Conservation (phyloP, 2,329 filamentous ascomycete species). For the Beauveria asiatica region DNA sequence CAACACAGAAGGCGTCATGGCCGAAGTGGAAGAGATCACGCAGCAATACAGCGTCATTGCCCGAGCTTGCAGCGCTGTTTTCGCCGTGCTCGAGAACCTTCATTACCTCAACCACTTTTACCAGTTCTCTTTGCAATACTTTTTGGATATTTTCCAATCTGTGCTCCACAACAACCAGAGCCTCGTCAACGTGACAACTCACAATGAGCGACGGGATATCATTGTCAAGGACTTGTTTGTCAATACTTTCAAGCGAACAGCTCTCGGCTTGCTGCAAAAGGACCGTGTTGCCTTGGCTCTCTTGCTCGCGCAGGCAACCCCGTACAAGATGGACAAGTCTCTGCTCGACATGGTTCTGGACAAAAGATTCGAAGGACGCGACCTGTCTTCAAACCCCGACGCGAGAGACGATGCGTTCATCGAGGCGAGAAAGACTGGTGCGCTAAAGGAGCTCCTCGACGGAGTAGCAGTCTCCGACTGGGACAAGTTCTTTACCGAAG, state of each 20-base stretch:
- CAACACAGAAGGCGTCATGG: conserved; percentile 96
- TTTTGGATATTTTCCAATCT: conserved; percentile 92
- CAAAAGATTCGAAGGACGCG: conserved; percentile 62
- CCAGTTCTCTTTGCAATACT: conserved; percentile 97
- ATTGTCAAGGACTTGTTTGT: conserved; percentile 90
- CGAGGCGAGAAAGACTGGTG: conserved; percentile 58
- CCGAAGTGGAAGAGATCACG: conserved; percentile 93
- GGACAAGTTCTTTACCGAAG: conserved; percentile 76
- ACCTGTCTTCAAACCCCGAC: conserved; percentile 62
- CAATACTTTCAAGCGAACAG: conserved; percentile 88
- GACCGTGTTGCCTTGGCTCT: conserved; percentile 92
- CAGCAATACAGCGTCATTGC: conserved; percentile 90
- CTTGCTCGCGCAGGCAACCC: conserved; percentile 90
- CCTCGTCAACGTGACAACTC: conserved; percentile 60
- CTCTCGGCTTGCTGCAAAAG: conserved; percentile 82
- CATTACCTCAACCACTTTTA: conserved; percentile 99
- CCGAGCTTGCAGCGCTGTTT: conserved; percentile 91
- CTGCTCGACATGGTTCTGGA: conserved; percentile 84
- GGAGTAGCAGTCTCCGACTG: conserved; percentile 56
- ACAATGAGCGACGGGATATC: conserved; percentile 73
- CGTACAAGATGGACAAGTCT: conserved; percentile 87
- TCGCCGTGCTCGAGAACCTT: conserved; percentile 91
- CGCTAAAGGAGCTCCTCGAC: conserved; percentile 66
- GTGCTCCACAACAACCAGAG: conserved; percentile 76
- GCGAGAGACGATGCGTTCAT: conserved; percentile 60